These are phyloP conservation scores for Clonostachys rosea DNA, from an alignment of 2,329 filamentous ascomycete genomes.

Conservation along the genomic window DNA sequence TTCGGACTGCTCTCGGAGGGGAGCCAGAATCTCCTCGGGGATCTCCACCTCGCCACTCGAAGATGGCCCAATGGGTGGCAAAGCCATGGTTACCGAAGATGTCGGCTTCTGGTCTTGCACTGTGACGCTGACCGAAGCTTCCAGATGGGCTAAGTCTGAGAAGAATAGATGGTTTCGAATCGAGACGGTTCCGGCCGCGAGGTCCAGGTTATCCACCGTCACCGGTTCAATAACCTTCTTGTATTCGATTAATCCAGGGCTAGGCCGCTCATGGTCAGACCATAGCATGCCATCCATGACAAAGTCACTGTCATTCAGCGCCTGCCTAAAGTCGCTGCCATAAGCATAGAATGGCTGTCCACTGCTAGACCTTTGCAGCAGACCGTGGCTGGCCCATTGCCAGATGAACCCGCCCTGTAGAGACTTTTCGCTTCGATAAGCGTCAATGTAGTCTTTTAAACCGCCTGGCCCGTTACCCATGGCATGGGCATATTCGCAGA, in stretches of 20 bases:
- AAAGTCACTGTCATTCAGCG: slow-evolving; percentile 55
- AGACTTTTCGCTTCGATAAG: slow-evolving; percentile 54
- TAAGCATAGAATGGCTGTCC: slow-evolving; percentile 49
- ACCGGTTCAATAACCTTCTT: slow-evolving; percentile 56
- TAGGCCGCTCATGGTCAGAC: slow-evolving; percentile 43
- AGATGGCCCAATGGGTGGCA: not conserved
- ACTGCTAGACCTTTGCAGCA: slow-evolving; percentile 35
- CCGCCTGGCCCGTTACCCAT: slow-evolving; percentile 74
- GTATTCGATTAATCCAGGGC: slow-evolving; percentile 49
- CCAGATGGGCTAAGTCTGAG: slow-evolving; percentile 32
- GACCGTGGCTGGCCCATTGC: slow-evolving; percentile 61
- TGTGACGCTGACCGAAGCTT: not conserved
- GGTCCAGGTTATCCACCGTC: slow-evolving; percentile 19
- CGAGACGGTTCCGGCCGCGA: slow-evolving; percentile 25
- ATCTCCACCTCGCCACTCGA: not conserved
- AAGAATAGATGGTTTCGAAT: slow-evolving; percentile 46
- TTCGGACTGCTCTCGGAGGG: not conserved
- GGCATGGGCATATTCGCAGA: slow-evolving; percentile 56
- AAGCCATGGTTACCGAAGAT: not conserved
- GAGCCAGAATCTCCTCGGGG: not conserved
- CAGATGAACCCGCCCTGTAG: slow-evolving; percentile 65
- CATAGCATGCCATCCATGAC: slow-evolving; percentile 56
- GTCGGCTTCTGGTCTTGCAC: not conserved
- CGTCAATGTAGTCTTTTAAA: slow-evolving; percentile 62
- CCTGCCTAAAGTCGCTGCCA: slow-evolving; percentile 58